These are phyloP conservation scores for Clavaria fumosa DNA, from an alignment of 768 basidiomycete genomes.

Conservation along the genomic window DNA sequence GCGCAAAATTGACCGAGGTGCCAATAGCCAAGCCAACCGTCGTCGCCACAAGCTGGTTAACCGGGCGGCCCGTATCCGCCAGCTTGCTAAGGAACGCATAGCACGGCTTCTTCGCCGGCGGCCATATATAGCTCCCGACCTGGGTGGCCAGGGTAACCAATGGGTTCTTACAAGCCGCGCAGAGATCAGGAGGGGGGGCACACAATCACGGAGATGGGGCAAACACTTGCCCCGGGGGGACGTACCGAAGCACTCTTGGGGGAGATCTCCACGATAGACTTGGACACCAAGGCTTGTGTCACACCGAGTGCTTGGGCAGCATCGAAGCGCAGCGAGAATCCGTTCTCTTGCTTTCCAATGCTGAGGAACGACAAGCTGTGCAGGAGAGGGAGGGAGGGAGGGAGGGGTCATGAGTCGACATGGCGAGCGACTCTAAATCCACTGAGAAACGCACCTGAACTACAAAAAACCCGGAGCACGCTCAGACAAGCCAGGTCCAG, in stretches of 20 bases:
- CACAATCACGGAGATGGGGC: conserved; percentile 1
- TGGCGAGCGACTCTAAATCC: too few relatives aligned
- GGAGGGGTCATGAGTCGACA: too few relatives aligned
- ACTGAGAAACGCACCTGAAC: too few relatives aligned
- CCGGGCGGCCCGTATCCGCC: conserved; percentile 20
- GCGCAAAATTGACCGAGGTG: conserved; percentile 31
- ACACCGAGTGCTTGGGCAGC: conserved; percentile 18
- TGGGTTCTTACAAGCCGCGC: conserved; percentile 15
- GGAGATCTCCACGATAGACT: conserved; percentile 15
- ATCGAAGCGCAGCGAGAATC: conserved; percentile 14
- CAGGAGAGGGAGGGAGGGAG: too few relatives aligned
- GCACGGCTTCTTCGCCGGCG: conserved; percentile 19
- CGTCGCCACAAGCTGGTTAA: conserved; percentile 28
- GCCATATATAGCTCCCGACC: conserved; percentile 17
- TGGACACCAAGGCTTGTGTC: conserved; percentile 19
- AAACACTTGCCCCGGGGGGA: too few relatives aligned
- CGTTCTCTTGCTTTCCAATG: conserved; percentile 9
- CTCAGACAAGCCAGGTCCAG: not conserved
- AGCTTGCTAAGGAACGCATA: conserved; percentile 26
- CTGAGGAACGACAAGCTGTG: conserved; percentile 11
- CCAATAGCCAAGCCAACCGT: conserved; percentile 33
- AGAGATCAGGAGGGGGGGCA: not conserved
- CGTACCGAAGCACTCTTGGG: conserved; percentile 18
- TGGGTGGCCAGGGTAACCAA: conserved; percentile 15
- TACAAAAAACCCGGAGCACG: conserved; percentile 4